Evolutionary conservation across 2,329 filamentous ascomycete genomes (phyloP).

Genomic region (Microthyrium microscopicum): DNA sequence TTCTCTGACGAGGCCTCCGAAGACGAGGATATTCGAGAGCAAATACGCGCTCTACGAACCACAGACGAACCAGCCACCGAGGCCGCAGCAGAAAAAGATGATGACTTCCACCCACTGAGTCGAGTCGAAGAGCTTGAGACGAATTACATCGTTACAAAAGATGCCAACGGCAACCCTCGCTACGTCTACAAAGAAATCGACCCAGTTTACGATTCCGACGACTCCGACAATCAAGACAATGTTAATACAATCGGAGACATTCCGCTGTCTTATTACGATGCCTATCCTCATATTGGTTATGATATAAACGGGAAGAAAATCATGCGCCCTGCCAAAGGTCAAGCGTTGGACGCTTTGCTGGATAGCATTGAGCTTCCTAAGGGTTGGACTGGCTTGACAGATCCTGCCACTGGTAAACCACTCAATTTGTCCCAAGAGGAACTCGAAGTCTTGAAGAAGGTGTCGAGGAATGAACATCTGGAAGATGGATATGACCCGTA

Average conservation of each 20-base stretch:
- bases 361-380: slow-evolving; percentile 95
- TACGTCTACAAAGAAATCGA: slow-evolving; percentile 92
- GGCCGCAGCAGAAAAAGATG: not conserved
- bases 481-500: slow-evolving; percentile 87
- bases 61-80: slow-evolving; percentile 8
- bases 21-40: slow-evolving; percentile 25
- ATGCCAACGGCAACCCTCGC: slow-evolving; percentile 78
- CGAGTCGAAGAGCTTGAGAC: slow-evolving; percentile 16
- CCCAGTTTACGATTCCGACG: slow-evolving; percentile 89
- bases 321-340: slow-evolving; percentile 83
- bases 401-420: slow-evolving; percentile 85
- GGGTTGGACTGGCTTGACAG: slow-evolving; percentile 91
- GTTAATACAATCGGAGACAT: slow-evolving; percentile 93
- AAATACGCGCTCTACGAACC: slow-evolving; percentile 26
- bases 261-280: slow-evolving; percentile 85
- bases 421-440: slow-evolving; percentile 77
- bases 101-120: not conserved
- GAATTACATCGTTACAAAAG: slow-evolving; percentile 48
- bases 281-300: slow-evolving; percentile 95
- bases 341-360: slow-evolving; percentile 80
- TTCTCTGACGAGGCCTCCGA: slow-evolving; percentile 19
- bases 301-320: slow-evolving; percentile 98
- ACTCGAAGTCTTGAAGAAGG: slow-evolving; percentile 68
- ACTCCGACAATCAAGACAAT: slow-evolving; percentile 63
- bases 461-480: slow-evolving; percentile 78